Percentiles rank a stretch among this genome's conserved stretches.
These are phyloP conservation scores for Colletotrichum navitas DNA, from an alignment of 2,329 filamentous ascomycete species.

Conservation along the genomic window DNA sequence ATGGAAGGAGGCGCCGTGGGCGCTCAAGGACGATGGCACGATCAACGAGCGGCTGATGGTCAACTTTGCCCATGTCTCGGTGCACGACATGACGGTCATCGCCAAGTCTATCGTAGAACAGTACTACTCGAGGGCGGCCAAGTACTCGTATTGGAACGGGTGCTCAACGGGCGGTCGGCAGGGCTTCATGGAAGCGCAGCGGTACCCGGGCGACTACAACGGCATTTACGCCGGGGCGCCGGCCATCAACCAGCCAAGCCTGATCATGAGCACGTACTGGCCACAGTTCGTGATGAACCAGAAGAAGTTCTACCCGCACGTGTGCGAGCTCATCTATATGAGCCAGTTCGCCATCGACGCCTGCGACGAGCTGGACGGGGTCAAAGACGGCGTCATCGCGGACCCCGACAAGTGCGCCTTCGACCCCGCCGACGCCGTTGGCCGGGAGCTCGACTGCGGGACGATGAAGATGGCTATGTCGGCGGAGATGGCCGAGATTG, in stretches of 20 bases:
- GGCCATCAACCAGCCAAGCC: slow-evolving; percentile 51
- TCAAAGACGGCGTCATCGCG: slow-evolving; percentile 34
- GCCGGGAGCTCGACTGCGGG: slow-evolving; percentile 44
- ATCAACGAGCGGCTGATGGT: slow-evolving; percentile 29
- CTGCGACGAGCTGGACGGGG: slow-evolving; percentile 41
- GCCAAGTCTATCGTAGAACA: slow-evolving; percentile 61
- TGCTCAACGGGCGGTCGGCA: slow-evolving; percentile 70
- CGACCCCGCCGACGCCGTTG: slow-evolving; percentile 44
- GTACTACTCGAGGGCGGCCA: slow-evolving; percentile 60
- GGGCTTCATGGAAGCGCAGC: slow-evolving; percentile 64
- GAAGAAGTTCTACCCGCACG: slow-evolving; percentile 29
- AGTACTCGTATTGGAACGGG: slow-evolving; percentile 63
- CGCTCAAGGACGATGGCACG: slow-evolving; percentile 38
- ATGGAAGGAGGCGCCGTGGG: slow-evolving; percentile 44
- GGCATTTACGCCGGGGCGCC: slow-evolving; percentile 63
- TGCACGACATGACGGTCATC: slow-evolving; percentile 53
- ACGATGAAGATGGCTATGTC: slow-evolving; percentile 43
- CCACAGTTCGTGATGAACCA: slow-evolving; percentile 42
- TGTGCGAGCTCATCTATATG: slow-evolving; percentile 50
- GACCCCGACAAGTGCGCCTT: slow-evolving; percentile 44
- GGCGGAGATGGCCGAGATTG: slow-evolving; percentile 26
- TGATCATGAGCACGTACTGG: slow-evolving; percentile 42
- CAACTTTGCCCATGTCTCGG: slow-evolving; percentile 37
- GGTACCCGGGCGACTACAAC: slow-evolving; percentile 66
- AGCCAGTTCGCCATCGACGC: slow-evolving; percentile 42